Evolutionary conservation across 139 green algal species (phyloP), one percentile per base, ranked within the genome.

Genomic region (Zygnema circumcarinatum): DNA sequence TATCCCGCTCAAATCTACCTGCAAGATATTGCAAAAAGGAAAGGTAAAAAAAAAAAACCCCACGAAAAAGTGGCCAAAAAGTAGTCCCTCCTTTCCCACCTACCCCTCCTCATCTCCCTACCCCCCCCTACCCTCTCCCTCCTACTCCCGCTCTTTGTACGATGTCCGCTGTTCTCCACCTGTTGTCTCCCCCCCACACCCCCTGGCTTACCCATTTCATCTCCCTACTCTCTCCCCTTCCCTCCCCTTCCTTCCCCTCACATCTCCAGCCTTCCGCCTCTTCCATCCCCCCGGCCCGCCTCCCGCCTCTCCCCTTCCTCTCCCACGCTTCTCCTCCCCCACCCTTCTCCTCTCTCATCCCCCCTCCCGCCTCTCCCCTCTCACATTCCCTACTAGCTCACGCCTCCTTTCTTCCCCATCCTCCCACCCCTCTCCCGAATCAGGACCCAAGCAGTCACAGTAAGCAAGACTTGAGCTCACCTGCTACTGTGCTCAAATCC

Each of bases 401-500:
- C n/a, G n/a, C n/a, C n/a, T n/a, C n/a, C n/a, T n/a, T n/a, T n/a
- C n/a, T n/a, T n/a, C n/a, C n/a, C n/a, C n/a, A n/a, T n/a, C n/a
- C n/a, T n/a, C n/a, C n/a, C n/a, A n/a, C n/a, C n/a, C n/a, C n/a
- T n/a, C n/a, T n/a, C n/a, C n/a, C n/a, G n/a, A n/a, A n/a, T n/a
- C n/a, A n/a, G n/a, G n/a, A n/a, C n/a, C n/a, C n/a, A 62, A 62
- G 16, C 47, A 62, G 16, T 25, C 16, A 40, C 16, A 29, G 7
- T 42, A 41, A 29, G 16, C 3, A 42, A 42, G 7, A 3, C 7
- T 42, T 29, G 11, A 42, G 11, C 36, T 39, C 35, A 84, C 80
- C 80, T 86, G 80, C 36, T 36, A 86, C 21, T 33, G 67, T 86
- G 33, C 38, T 38, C 16, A 89, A 1, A 36, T 89, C 31, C n/a